Evolutionary conservation across 2,329 filamentous ascomycete genomes (phyloP).

Genomic region (Ascochyta pisi): DNA sequence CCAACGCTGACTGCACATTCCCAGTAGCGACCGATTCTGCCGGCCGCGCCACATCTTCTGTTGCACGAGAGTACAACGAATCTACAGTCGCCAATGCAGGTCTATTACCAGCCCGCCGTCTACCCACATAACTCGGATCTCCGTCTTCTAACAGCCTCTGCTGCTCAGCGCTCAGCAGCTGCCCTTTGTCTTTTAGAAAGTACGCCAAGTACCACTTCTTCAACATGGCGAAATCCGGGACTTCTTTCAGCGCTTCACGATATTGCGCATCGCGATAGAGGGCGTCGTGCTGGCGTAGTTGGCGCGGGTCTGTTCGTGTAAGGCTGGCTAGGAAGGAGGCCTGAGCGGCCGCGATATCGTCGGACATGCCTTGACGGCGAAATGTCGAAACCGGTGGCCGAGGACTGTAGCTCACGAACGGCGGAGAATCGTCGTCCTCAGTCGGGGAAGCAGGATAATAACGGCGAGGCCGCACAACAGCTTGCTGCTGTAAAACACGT

Average conservation of each 20-base stretch:
- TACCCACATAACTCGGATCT: background rate
- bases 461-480: background rate
- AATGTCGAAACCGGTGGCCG: background rate
- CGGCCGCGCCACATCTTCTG: background rate
- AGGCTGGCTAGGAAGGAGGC: background rate
- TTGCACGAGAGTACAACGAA: background rate
- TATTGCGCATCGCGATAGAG: conserved; percentile 2
- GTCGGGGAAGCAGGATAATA: background rate
- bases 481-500: background rate
- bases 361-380: background rate
- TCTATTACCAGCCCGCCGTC: background rate
- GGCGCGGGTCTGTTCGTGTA: background rate
- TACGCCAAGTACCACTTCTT: background rate
- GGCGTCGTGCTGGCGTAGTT: background rate
- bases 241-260: background rate
- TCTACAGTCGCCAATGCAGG: background rate
- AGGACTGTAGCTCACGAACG: background rate
- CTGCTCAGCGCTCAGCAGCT: background rate
- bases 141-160: background rate
- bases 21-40: background rate
- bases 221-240: background rate
- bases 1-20: background rate
- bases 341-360: conserved; percentile 1
- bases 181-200: background rate
- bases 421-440: background rate